Base-by-base conservation (phyloP, 164 flowering plant genomes). In the Brasenia schreberi region DNA sequence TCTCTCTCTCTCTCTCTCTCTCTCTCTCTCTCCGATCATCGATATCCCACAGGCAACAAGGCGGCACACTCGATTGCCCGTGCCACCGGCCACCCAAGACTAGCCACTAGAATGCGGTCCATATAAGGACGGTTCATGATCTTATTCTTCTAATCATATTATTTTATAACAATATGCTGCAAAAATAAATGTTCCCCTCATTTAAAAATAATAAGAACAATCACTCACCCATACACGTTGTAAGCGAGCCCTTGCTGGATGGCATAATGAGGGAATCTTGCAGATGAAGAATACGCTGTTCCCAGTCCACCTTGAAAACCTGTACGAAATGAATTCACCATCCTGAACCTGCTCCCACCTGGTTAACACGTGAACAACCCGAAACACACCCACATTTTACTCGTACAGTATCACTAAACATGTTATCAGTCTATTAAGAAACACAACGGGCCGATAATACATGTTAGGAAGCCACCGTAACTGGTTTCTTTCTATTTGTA, bases 251-350 rank as follows among this genome's bases (percentile, higher is more conserved):
- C 92, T 84, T 85, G 97, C 66, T 87, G 97, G 86, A 91, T 78
- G 77, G 90, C 88, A 84, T 89, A 87, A 85, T 88, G 97, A 83
- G 97, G 87, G 80, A 84, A 86, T 78, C 85, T 78, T 73, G 89
- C 71, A 62, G 93, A 79, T 39, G 89, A 80, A 61, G 83, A 75
- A 77, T 80, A 83, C 77, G 91, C 82, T 77, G 90, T 63, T 69
- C 78, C 87, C 60, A 74, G 75, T 49, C 82, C 86, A n/a, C 78
- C 84, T 75, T 82, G 83, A 71, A 79, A 70, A 43, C 80, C 83
- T 58, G 79, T 69, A 67, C 79, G 82, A 67, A 81, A 83, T 64
- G 81, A 72, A 68, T 79, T 75, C 85, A 83, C 78, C 62, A 72
- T 84, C 79, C 88, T 82, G 62, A 77, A 72, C 74, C 72, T 80